These are phyloP conservation scores for Fusarium devonianum DNA, from an alignment of 2,329 filamentous ascomycete genomes.

Conservation along the genomic window DNA sequence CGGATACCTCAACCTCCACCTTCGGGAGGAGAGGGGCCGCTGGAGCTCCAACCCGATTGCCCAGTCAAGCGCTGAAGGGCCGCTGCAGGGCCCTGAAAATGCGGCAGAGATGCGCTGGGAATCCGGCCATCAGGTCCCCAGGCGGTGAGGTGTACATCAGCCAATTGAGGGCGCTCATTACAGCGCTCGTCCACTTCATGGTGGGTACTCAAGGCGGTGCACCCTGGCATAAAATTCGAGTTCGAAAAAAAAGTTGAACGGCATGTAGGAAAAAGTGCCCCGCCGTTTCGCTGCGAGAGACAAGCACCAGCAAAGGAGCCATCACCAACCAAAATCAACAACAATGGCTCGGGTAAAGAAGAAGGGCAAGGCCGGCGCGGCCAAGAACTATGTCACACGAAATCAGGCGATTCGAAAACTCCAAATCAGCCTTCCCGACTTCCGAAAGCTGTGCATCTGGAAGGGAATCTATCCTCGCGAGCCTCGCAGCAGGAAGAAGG, in stretches of 20 bases:
- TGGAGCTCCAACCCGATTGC: slow-evolving; percentile 18
- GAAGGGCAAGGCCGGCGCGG: slow-evolving; percentile 89
- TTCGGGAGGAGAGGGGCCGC: slow-evolving; percentile 21
- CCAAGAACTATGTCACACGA: slow-evolving; percentile 98
- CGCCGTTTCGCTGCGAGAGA: slow-evolving; percentile 41
- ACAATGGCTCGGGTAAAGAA: slow-evolving; percentile 83
- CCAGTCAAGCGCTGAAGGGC: slow-evolving; percentile 20
- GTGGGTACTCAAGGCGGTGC: slow-evolving; percentile 38
- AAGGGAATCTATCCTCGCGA: slow-evolving; percentile 99
- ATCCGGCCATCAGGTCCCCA: background rate
- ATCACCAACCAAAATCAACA: slow-evolving; percentile 35
- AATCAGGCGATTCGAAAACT: slow-evolving; percentile 98
- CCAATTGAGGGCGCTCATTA: slow-evolving; percentile 3
- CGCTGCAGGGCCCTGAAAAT: slow-evolving; percentile 21
- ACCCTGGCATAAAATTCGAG: slow-evolving; percentile 46
- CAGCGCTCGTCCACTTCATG: slow-evolving; percentile 21
- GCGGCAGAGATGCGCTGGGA: slow-evolving; percentile 14
- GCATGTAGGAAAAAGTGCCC: slow-evolving; percentile 43
- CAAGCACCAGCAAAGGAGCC: slow-evolving; percentile 28
- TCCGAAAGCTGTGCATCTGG: slow-evolving; percentile 98
- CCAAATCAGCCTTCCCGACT: slow-evolving; percentile 95
- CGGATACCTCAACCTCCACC: slow-evolving; percentile 26
- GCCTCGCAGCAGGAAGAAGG: slow-evolving; percentile 96
- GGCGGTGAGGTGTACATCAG: slow-evolving; percentile 7
- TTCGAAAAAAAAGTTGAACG: slow-evolving; percentile 46